Evolutionary conservation across 495 filamentous ascomycete species (phyloP).

Genomic region (Penicillium diatomitis): DNA sequence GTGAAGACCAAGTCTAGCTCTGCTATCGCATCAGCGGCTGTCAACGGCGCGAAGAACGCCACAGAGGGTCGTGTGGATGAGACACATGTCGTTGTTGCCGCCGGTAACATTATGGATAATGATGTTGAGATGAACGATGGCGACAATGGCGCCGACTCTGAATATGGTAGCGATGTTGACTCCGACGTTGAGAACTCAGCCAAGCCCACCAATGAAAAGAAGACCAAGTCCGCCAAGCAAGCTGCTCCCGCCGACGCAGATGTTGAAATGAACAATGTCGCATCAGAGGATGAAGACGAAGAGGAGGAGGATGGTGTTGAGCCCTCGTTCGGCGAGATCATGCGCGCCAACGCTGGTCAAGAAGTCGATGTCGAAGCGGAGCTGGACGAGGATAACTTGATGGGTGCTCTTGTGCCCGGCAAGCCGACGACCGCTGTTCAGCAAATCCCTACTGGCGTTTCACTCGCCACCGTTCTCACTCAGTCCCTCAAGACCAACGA

Average conservation of each 20-base stretch:
- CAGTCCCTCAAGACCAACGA: conserved; percentile 93
- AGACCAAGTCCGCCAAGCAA: conserved; percentile 18
- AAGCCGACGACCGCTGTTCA: conserved; percentile 33
- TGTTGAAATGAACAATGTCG: conserved; percentile 35
- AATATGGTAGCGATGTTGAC: conserved; percentile 29
- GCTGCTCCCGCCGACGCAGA: conserved; percentile 28
- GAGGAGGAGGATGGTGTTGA: conserved; percentile 46
- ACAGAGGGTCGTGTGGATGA: conserved; percentile 64
- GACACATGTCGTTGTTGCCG: conserved; percentile 56
- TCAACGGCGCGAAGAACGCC: conserved; percentile 51
- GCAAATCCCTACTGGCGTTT: conserved; percentile 62
- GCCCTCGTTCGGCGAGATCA: conserved; percentile 81
- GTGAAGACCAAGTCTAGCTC: conserved; percentile 36
- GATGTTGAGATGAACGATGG: conserved; percentile 47
- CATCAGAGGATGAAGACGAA: conserved; percentile 29
- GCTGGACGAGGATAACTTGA: conserved; percentile 32
- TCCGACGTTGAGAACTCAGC: conserved; percentile 36
- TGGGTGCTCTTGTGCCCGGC: conserved; percentile 29
- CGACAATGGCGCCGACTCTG: conserved; percentile 14
- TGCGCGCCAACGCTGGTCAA: conserved; percentile 58
- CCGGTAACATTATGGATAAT: conserved; percentile 30
- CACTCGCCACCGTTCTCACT: conserved; percentile 79
- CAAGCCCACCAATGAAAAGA: conserved; percentile 27
- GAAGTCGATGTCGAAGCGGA: conserved; percentile 67
- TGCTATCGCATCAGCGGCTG: conserved; percentile 32